Evolutionary conservation across 306 rosid species (phyloP).

Genomic region (Canavalia ensiformis): DNA sequence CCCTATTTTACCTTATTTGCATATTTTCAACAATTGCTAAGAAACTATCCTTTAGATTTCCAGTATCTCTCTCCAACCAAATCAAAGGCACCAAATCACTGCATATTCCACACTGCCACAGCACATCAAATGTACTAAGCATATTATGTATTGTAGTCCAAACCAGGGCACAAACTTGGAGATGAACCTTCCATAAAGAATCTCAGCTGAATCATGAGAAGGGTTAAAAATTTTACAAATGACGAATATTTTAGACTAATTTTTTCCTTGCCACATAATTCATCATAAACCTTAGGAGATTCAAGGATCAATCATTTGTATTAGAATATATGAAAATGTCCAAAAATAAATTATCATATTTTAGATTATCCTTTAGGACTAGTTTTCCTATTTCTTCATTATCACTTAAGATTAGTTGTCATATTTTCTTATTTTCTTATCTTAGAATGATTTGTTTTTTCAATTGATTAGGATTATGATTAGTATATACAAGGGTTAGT

Average conservation of each 20-base stretch:
- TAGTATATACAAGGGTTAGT: too few species aligned
- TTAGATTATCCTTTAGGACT: too few species aligned
- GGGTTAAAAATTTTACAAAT: not conserved
- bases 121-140: not conserved
- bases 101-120: not conserved
- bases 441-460: too few species aligned
- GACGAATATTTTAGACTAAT: not conserved
- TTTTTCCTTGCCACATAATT: not conserved
- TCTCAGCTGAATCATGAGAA: not conserved
- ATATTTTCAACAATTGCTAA: too few species aligned
- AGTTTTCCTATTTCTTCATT: too few species aligned
- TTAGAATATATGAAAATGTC: too few species aligned
- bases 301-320: not conserved
- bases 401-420: too few species aligned
- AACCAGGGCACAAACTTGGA: too few species aligned
- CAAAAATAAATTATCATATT: too few species aligned
- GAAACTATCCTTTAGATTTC: not conserved
- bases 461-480: too few species aligned
- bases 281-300: conserved; percentile 10
- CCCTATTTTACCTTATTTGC: too few species aligned
- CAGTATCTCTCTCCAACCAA: not conserved
- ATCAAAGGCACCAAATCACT: not conserved
- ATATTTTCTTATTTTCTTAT: too few species aligned
- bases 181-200: not conserved
- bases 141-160: not conserved